Conservation (phyloP, 2,329 filamentous ascomycete genomes). For the Stemphylium lycopersici region DNA sequence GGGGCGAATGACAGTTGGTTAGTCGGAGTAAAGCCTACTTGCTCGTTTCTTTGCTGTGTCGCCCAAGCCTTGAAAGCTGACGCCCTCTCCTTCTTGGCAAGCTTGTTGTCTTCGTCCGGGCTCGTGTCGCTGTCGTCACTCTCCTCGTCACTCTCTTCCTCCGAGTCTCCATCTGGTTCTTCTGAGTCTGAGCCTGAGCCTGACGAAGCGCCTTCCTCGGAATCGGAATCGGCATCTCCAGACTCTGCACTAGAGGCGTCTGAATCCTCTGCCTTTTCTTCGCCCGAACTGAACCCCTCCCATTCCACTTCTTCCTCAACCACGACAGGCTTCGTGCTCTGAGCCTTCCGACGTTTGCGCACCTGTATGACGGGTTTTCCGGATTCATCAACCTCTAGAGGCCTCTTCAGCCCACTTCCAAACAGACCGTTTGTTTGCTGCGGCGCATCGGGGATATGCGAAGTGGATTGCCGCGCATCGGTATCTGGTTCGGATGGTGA, state of each 20-base stretch:
- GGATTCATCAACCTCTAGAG: conserved; percentile 78
- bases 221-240: conserved; percentile 10
- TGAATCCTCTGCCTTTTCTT: conserved; percentile 32
- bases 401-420: conserved; percentile 85
- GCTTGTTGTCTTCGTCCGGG: conserved; percentile 46
- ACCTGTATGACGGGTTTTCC: conserved; percentile 84
- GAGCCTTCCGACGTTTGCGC: conserved; percentile 70
- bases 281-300: conserved; percentile 65
- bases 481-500: conserved; percentile 21
- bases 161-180: conserved; percentile 26
- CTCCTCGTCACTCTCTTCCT: conserved; percentile 44
- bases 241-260: conserved; percentile 15
- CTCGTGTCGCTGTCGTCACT: conserved; percentile 43
- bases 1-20: conserved; percentile 42
- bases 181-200: conserved; percentile 26
- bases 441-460: conserved; percentile 1
- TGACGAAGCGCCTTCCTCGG: conserved; percentile 8
- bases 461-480: conserved; percentile 11
- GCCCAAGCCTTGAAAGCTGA: conserved; percentile 96
- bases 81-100: conserved; percentile 52
- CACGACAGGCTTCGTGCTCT: conserved; percentile 44
- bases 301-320: conserved; percentile 60
- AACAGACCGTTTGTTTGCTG: conserved; percentile 38
- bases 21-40: conserved; percentile 70
- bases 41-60: conserved; percentile 81